Evolutionary conservation across 768 basidiomycete species (phyloP).

Genomic region (Holtermannia corniformis): DNA sequence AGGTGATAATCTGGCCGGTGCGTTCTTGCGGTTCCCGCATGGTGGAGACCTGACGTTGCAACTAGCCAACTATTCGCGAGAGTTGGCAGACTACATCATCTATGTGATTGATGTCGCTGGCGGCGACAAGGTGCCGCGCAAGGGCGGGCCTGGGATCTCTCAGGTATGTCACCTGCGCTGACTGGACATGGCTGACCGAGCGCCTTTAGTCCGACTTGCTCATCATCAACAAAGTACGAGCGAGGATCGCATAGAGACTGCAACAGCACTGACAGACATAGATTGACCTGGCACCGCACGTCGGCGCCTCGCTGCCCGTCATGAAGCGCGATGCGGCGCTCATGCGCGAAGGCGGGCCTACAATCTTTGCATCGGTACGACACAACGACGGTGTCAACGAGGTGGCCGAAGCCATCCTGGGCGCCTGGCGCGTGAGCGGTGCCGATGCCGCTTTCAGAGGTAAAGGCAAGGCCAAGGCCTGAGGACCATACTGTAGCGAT

Average conservation of each 20-base stretch:
- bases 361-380: constrained; percentile 78
- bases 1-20: constrained; percentile 80
- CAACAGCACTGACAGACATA: constrained; percentile 38
- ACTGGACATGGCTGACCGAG: too few relatives aligned
- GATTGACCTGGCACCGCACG: constrained; percentile 88
- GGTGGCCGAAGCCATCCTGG: constrained; percentile 66
- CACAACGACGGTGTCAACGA: constrained; percentile 69
- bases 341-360: constrained; percentile 93
- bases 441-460: constrained; percentile 24
- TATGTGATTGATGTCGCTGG: constrained; percentile 51
- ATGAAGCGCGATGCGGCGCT: constrained; percentile 87
- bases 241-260: background rate
- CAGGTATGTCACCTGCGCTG: too few relatives aligned
- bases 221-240: constrained; percentile 79
- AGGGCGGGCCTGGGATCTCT: constrained; percentile 95
- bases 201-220: constrained; percentile 87
- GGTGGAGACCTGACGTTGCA: background rate
- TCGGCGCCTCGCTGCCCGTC: constrained; percentile 83
- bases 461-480: constrained; percentile 21
- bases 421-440: constrained; percentile 65
- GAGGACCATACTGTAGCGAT: too few relatives aligned
- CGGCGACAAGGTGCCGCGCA: constrained; percentile 95
- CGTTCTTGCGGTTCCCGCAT: constrained; percentile 6
- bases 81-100: constrained; percentile 95
- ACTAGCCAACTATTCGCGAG: constrained; percentile 81